Evolutionary conservation across 306 rosid genomes (phyloP), one percentile per base, ranked within the genome.

Genomic region (Gynostemma pentaphyllum): DNA sequence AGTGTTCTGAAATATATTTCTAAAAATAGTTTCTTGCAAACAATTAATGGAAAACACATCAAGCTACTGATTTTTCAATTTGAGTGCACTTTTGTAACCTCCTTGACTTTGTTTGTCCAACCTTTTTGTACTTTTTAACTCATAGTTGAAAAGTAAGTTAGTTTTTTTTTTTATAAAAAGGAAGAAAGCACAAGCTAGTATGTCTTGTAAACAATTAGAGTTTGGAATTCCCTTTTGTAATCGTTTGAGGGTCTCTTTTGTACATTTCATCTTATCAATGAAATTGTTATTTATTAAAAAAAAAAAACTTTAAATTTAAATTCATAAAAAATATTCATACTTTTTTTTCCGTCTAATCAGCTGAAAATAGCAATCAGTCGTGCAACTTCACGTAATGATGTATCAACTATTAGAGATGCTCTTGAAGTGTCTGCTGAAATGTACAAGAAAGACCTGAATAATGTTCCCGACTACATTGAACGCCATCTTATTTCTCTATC

Each of bases 341-440:
- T n/a, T n/a, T 54, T 68, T 71, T 70, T 18, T 79, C 29, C 55
- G 49, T 62, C 19, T 72, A 59, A 69, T 75, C 84, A 88, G 99
- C 99, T 92, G 57, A 92, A 92, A 82, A 88, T 90, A 60, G 99
- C 96, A 67, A 86, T 92, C 70, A 81, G 76, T 66, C 89, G 96
- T 49, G 99, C 99, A 74, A 88, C 94, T 9, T 82, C 94, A 22
- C 85, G 94, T 26, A 88, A 84, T 79, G 99, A 92, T 79, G 42
- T 76, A 75, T 19, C 68, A 74, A 92, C 96, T 32, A 65, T 92
- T 69, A 88, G 96, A 80, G 99, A 92, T 75, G 99, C 96, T 69
- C 91, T 88, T 80, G 99, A 88, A 81, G 99, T 92, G 67, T 92
- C 96, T 44, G 91, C 96, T 67, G 96, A 88, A 68, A 84, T 88